Conservation (phyloP, 768 basidiomycete genomes). For the Megacollybia marginata region DNA sequence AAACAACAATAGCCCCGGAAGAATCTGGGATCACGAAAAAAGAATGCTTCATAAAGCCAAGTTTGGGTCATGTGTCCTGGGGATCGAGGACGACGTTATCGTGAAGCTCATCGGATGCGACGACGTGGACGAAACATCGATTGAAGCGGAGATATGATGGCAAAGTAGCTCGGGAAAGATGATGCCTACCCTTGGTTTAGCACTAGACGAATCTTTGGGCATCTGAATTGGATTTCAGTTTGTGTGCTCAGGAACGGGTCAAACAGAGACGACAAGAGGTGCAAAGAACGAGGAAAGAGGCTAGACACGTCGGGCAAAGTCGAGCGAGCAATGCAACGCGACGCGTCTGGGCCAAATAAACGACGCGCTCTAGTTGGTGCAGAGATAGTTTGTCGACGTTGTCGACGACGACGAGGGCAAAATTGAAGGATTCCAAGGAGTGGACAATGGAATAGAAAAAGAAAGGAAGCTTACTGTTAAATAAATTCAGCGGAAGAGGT, state of each 20-base stretch:
- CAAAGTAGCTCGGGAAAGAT: slow-evolving; percentile 9
- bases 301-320: slow-evolving; percentile 9
- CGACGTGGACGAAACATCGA: slow-evolving; percentile 2
- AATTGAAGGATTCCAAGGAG: slow-evolving; percentile 5
- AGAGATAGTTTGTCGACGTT: slow-evolving; percentile 3
- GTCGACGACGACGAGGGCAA: slow-evolving; percentile 19
- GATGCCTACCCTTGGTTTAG: slow-evolving; percentile 46
- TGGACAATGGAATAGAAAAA: slow-evolving; percentile 6
- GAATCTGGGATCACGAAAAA: neutral
- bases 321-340: slow-evolving; percentile 19
- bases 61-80: neutral
- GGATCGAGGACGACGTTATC: neutral
- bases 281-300: slow-evolving; percentile 3
- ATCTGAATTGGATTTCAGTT: slow-evolving; percentile 33
- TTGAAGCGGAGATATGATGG: slow-evolving; percentile 7
- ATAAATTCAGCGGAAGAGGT: slow-evolving; percentile 1
- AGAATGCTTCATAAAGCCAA: neutral
- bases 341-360: slow-evolving; percentile 35
- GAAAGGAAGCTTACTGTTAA: slow-evolving; percentile 8
- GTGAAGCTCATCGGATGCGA: neutral
- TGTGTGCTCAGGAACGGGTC: slow-evolving; percentile 29
- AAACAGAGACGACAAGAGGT: slow-evolving; percentile 12
- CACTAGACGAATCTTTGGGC: slow-evolving; percentile 44
- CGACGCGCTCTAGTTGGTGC: slow-evolving; percentile 8
- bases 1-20: neutral